Evolutionary conservation across 2,329 filamentous ascomycete genomes (phyloP).

Genomic region (Pezicula neosporulosa): DNA sequence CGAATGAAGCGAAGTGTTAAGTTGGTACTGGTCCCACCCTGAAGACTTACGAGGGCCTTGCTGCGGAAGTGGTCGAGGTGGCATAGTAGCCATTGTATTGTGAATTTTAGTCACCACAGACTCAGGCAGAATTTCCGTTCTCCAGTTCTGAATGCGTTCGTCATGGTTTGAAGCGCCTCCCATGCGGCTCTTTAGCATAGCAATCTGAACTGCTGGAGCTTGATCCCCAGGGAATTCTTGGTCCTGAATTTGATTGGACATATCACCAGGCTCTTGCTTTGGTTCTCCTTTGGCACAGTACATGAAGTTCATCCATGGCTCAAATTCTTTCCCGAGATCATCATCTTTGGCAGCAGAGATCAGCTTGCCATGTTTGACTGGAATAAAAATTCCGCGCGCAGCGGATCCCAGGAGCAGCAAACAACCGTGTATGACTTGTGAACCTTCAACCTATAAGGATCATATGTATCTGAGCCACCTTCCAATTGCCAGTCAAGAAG

Average conservation of each 20-base stretch:
- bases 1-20: too few species aligned
- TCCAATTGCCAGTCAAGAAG: slow-evolving; percentile 14
- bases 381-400: slow-evolving; percentile 3
- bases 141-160: too few species aligned
- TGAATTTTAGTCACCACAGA: too few species aligned
- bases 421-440: slow-evolving; percentile 12
- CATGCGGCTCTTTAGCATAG: too few species aligned
- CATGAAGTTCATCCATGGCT: slow-evolving; percentile 9
- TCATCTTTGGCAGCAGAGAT: neutral
- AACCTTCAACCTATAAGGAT: slow-evolving; percentile 7
- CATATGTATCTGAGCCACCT: slow-evolving; percentile 1
- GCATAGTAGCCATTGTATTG: too few species aligned
- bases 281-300: slow-evolving; percentile 10
- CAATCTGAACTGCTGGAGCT: neutral
- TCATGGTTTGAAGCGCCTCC: too few species aligned
- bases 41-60: too few species aligned
- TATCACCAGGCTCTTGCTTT: neutral
- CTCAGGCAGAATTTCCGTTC: too few species aligned
- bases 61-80: too few species aligned
- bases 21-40: too few species aligned
- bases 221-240: neutral
- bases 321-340: neutral
- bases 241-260: neutral
- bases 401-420: slow-evolving; percentile 9
- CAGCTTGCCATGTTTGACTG: slow-evolving; percentile 6